phyloP scores from a whole-genome alignment of 768 basidiomycete genomes.

The Rhodosporidiobolus odoratus region DNA sequence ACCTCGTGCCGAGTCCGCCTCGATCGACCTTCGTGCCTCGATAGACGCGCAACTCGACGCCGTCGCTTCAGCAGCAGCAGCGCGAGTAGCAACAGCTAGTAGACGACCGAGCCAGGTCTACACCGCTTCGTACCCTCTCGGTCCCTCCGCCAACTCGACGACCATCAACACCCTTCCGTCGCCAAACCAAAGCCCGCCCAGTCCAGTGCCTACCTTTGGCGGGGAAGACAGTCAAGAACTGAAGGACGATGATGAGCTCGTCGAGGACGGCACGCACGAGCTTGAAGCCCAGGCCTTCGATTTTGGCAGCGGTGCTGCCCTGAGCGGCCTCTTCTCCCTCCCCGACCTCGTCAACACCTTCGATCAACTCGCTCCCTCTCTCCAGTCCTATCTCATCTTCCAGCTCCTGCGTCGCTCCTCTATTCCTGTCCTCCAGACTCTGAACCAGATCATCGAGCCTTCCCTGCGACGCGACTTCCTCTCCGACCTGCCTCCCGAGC shows the following conservation, averaged over 20 bases:
- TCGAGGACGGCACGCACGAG: background rate
- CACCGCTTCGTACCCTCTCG: background rate
- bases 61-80: background rate
- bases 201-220: conserved; percentile 22
- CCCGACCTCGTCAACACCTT: conserved; percentile 78
- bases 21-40: background rate
- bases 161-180: conserved; percentile 12
- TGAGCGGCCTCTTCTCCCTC: conserved; percentile 78
- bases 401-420: conserved; percentile 87
- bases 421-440: conserved; percentile 78
- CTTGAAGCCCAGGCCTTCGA: conserved; percentile 12
- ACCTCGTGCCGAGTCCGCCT: conserved; percentile 4
- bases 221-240: conserved; percentile 23
- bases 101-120: background rate
- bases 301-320: conserved; percentile 40
- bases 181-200: conserved; percentile 32
- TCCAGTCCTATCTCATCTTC: conserved; percentile 90
- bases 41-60: background rate
- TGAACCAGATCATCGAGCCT: conserved; percentile 81
- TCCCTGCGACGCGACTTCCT: conserved; percentile 93
- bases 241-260: conserved; percentile 2
- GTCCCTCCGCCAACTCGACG: background rate
- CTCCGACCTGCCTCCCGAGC: conserved; percentile 81
- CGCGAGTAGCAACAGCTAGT: background rate
- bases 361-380: conserved; percentile 64